phyloP scores from a whole-genome alignment of 2,329 filamentous ascomycete species.

The Talaromyces verruculosus region DNA sequence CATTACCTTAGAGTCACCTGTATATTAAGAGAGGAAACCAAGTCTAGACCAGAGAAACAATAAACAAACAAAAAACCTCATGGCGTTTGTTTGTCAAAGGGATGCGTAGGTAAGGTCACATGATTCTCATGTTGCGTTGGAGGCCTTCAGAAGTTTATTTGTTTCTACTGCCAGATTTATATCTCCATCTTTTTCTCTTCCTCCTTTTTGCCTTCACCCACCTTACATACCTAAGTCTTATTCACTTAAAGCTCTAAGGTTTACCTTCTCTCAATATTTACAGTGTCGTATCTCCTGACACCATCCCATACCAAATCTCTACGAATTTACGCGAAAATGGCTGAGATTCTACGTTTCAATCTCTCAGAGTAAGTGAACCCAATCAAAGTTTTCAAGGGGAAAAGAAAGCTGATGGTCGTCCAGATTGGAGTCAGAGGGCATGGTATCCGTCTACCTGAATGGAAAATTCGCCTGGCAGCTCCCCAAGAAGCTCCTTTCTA shows the following conservation, averaged over 20 bases:
- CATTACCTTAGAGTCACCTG: neutral
- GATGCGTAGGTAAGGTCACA: neutral
- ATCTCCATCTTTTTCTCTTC: neutral
- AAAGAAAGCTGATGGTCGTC: neutral
- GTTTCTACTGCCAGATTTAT: neutral
- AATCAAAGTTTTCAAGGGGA: neutral
- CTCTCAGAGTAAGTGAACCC: neutral
- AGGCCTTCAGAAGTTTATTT: neutral
- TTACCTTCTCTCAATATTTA: neutral
- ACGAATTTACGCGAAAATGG: neutral
- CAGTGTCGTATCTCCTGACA: no score
- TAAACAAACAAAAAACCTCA: neutral
- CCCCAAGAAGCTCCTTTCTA: conserved; percentile 1
- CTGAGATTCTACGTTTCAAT: neutral
- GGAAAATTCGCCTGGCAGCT: conserved; percentile 17
- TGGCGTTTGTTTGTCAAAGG: neutral
- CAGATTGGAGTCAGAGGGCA: conserved; percentile 15
- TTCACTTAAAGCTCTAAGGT: no score
- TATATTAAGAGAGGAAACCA: neutral
- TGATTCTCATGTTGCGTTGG: neutral
- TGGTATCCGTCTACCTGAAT: conserved; percentile 13
- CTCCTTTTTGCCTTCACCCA: neutral
- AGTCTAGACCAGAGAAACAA: neutral
- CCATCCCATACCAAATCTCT: no score
- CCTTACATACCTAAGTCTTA: no score